Base-by-base conservation (phyloP, 345 rosid genomes). In the Salix koriyanagi region DNA sequence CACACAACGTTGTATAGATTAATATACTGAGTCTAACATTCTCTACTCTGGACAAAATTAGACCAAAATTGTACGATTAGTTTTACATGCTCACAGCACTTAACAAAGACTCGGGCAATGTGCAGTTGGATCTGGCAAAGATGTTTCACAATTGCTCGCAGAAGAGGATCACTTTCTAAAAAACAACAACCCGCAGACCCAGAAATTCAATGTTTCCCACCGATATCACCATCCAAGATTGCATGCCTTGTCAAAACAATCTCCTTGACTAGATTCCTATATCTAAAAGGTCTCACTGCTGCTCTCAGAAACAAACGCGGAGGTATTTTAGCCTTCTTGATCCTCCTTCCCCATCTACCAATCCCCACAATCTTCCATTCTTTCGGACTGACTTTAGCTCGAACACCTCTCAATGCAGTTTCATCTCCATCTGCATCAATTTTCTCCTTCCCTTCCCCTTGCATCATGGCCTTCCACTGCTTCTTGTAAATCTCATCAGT, bases 201-300 rank as follows among this genome's bases (percentile, higher is more conserved):
- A 60, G 65, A n/a, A 7, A 0, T 23, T 60, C 65, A 60, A 0
- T 60, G 28, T 13, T 86, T 86, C 41, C 79, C 79, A 60, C 94
- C 92, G 79, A 93, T 93, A 37, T 91, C 97, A 67, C 94, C 97
- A 50, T 95, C 99, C 82, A 93, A 76, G 76, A 95, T 91, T 39
- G 96, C 99, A 75, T 95, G 97, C 84, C 99, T 93, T 42, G 97
- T 93, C 62, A 95, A 80, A 71, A 91, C 97, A 77, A 95, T 91
- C 88, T 95, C 99, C 85, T 95, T 95, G 67, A 95, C 97, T 36
- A 93, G 96, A 82, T 95, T 93, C 78, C 94, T 88, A 81, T 93
- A 95, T 48, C 94, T 90, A 70, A 95, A 95, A 1, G 97, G 97
- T 72, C 94, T 83, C 71, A 95, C 94, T 6, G 97, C 96, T 3